Evolutionary conservation across 2,329 filamentous ascomycete genomes (phyloP).

Genomic region (Pyrenophora teres): DNA sequence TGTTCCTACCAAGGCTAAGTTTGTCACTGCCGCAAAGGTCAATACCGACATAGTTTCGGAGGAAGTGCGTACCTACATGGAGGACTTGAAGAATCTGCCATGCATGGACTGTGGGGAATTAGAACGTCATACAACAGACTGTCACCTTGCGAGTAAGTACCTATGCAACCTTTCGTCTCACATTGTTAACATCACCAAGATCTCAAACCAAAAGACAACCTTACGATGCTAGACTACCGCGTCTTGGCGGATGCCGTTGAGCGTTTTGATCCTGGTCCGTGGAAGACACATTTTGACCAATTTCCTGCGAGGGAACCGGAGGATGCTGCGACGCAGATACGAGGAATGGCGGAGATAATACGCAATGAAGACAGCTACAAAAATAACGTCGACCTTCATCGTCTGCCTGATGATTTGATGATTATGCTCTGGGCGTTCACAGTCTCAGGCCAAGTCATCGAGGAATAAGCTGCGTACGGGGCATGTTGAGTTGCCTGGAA

Average conservation of each 20-base stretch:
- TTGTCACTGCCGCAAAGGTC: background rate
- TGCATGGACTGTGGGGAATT: constrained; percentile 35
- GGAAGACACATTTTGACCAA: constrained; percentile 25
- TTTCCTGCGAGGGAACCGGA: constrained; percentile 11
- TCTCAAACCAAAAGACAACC: constrained; percentile 12
- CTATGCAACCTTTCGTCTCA: background rate
- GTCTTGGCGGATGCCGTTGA: constrained; percentile 18
- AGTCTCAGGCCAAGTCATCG: constrained; percentile 2
- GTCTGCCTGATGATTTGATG: constrained; percentile 19
- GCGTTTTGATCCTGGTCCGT: constrained; percentile 33
- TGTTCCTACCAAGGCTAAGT: too few species aligned
- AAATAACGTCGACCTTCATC: constrained; percentile 19
- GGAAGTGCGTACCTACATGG: background rate
- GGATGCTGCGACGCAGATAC: constrained; percentile 4
- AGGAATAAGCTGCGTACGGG: background rate
- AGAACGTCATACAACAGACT: constrained; percentile 17
- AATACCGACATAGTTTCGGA: background rate
- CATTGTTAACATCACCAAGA: constrained; percentile 5
- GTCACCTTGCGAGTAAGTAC: constrained; percentile 29
- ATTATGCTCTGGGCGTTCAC: constrained; percentile 29
- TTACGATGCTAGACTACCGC: constrained; percentile 18
- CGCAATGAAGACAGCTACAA: constrained; percentile 24
- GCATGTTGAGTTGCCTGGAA: too few species aligned
- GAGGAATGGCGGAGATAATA: constrained; percentile 23
- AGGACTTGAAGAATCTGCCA: constrained; percentile 7